A percentile compares a stretch with the other conserved stretches of the same genome.
Evolutionary conservation across 148 eudicot species (phyloP).

Genomic region (Chenopodium suecicum): DNA sequence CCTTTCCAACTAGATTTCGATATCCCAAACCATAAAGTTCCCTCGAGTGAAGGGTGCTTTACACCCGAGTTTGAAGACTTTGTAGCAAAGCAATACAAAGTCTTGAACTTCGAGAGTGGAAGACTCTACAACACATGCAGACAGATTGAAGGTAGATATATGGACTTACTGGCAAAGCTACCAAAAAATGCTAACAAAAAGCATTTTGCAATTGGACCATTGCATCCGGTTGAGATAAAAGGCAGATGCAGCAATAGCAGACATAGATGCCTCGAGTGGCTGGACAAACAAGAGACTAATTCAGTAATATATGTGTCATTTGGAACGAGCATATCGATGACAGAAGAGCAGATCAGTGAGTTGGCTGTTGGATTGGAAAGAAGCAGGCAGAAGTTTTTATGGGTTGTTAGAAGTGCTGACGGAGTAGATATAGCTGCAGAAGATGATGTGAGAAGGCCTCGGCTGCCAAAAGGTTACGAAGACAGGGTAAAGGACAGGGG

Average conservation of each 20-base stretch:
- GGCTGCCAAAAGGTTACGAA: background rate
- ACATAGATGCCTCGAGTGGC: background rate
- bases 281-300: background rate
- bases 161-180: background rate
- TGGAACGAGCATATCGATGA: background rate
- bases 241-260: background rate
- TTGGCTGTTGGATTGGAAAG: background rate
- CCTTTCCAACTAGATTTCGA: background rate
- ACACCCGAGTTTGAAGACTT: slow-evolving; percentile 1
- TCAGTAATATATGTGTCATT: background rate
- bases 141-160: background rate
- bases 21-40: background rate
- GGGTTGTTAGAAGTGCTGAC: background rate
- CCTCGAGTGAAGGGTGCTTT: background rate
- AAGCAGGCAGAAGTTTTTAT: background rate
- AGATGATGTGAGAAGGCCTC: background rate
- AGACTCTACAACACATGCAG: background rate
- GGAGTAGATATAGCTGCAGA: background rate
- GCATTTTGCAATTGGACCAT: background rate
- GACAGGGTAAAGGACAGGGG: background rate
- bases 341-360: background rate
- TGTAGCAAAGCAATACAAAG: background rate
- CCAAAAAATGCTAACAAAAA: background rate
- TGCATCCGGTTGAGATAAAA: background rate
- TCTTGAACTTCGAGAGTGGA: background rate